phyloP scores from a whole-genome alignment of 257 asterid genomes.

The Cordia subcordata region DNA sequence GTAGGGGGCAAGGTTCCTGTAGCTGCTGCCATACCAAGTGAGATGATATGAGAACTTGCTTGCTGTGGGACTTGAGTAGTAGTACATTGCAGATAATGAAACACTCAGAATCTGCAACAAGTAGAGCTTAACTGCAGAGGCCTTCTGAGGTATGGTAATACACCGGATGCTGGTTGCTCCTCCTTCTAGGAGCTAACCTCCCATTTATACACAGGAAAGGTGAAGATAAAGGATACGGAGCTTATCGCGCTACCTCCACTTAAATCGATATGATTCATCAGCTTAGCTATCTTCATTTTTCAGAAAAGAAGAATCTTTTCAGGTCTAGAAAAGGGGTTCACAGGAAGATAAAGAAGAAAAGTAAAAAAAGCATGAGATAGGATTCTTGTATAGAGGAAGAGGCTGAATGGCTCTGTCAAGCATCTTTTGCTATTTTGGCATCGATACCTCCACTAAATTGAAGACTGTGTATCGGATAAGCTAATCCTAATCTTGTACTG shows the following conservation, averaged over 20 bases:
- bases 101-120: background rate
- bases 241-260: background rate
- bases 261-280: background rate
- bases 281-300: no score
- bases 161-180: background rate
- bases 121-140: background rate
- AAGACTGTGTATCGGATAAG: background rate
- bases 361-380: background rate
- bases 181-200: background rate
- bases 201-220: background rate
- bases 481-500: background rate
- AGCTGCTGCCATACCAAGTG: conserved; percentile 21
- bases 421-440: conserved; percentile 10
- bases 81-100: conserved; percentile 8
- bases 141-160: no score
- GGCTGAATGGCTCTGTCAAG: background rate
- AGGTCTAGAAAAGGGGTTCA: background rate
- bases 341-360: background rate
- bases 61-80: background rate
- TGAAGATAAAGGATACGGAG: background rate
- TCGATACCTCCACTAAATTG: background rate
- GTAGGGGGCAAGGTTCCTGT: conserved; percentile 4
- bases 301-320: conserved; percentile 6
- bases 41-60: conserved; percentile 4
- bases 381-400: conserved; percentile 1